Evolutionary conservation across 768 basidiomycete species (phyloP).

Genomic region (Amanita subjunquillea): DNA sequence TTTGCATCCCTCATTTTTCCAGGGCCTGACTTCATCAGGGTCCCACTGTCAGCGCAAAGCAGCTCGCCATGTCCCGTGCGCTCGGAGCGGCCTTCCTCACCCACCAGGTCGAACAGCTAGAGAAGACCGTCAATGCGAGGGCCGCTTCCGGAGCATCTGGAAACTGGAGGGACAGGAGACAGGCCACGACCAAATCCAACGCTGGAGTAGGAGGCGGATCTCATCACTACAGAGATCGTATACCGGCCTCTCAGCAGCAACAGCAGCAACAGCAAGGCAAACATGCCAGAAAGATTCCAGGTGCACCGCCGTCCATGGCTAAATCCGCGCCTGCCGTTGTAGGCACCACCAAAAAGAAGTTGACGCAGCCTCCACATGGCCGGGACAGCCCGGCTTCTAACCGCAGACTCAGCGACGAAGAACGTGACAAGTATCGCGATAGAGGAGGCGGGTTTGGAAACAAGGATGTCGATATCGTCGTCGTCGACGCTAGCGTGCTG

Average conservation of each 20-base stretch:
- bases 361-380: slow-evolving; percentile 3
- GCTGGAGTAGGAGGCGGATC: not conserved
- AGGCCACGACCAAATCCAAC: slow-evolving; percentile 1
- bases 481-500: slow-evolving; percentile 77
- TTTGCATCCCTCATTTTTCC: no score
- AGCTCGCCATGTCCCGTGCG: slow-evolving; percentile 77
- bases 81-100: slow-evolving; percentile 81
- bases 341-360: not conserved
- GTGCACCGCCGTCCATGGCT: not conserved
- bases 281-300: no score
- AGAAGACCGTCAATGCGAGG: slow-evolving; percentile 53
- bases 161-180: slow-evolving; percentile 50
- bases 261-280: no score
- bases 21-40: not conserved
- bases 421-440: slow-evolving; percentile 7
- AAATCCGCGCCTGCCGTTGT: not conserved
- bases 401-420: slow-evolving; percentile 21
- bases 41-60: slow-evolving; percentile 26
- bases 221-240: not conserved
- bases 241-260: not conserved
- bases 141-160: slow-evolving; percentile 23
- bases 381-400: slow-evolving; percentile 10
- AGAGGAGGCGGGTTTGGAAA: slow-evolving; percentile 7
- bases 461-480: slow-evolving; percentile 66
- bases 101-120: slow-evolving; percentile 83